Evolutionary conservation across 2,329 filamentous ascomycete species (phyloP).

Genomic region (Colletotrichum neosansevieriae): DNA sequence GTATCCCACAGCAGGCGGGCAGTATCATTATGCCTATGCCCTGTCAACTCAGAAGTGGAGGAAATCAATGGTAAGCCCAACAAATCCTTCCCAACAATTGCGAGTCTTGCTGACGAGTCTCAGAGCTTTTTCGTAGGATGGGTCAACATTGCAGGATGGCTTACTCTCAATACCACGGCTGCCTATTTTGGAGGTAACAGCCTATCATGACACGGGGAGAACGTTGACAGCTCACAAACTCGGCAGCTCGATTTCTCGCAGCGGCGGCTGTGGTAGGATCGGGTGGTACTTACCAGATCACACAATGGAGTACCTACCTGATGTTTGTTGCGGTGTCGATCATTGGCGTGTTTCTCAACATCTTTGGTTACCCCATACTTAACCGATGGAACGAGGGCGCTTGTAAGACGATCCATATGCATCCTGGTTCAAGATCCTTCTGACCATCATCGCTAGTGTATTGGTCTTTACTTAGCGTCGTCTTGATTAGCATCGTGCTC

Average conservation of each 20-base stretch:
- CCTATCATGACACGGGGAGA: too few species aligned
- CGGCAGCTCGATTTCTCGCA: conserved; percentile 56
- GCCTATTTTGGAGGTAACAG: conserved; percentile 56
- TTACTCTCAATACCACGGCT: conserved; percentile 57
- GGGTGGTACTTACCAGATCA: conserved; percentile 51
- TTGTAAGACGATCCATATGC: conserved; percentile 43
- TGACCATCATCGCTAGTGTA: conserved; percentile 46
- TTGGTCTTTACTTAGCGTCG: conserved; percentile 56
- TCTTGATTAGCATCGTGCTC: conserved; percentile 58
- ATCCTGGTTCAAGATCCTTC: too few species aligned
- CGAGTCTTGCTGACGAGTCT: neutral
- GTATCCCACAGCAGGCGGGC: conserved; percentile 60
- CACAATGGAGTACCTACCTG: conserved; percentile 55
- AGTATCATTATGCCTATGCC: conserved; percentile 59
- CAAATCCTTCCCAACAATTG: rapidly evolving
- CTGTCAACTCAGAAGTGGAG: conserved; percentile 54
- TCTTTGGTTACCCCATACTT: conserved; percentile 56
- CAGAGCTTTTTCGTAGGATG: conserved; percentile 59
- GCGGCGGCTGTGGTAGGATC: conserved; percentile 56
- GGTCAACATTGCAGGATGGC: conserved; percentile 60
- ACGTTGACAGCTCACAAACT: neutral
- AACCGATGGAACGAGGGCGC: conserved; percentile 57
- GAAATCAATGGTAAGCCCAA: conserved; percentile 48
- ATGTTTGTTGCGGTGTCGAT: conserved; percentile 56
- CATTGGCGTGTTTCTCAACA: conserved; percentile 53